A percentile compares a stretch with the other conserved stretches of the same genome.
These are phyloP conservation scores for Didymella sp. DNA, from an alignment of 2,329 filamentous ascomycete species.

Conservation along the genomic window DNA sequence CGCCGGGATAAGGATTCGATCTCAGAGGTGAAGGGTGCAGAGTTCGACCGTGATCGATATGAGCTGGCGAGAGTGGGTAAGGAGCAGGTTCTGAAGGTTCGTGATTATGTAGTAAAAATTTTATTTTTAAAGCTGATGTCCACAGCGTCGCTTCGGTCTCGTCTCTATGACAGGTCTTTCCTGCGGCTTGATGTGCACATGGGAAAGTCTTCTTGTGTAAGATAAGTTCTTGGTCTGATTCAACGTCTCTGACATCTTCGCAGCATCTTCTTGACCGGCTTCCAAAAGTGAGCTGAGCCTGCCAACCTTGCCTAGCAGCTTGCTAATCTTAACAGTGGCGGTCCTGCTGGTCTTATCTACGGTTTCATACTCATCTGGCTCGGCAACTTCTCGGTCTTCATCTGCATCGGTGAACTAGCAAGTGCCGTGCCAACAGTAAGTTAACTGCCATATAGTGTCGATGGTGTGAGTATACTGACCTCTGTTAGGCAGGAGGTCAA, in stretches of 20 bases:
- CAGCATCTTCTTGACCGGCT: constrained; percentile 47
- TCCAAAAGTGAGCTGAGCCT: constrained; percentile 40
- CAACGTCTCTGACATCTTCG: constrained; percentile 3
- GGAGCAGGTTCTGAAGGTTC: constrained; percentile 47
- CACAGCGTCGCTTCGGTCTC: constrained; percentile 47
- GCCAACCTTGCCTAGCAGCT: background rate
- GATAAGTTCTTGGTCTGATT: constrained; percentile 3
- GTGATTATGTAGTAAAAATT: background rate
- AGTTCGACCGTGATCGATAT: constrained; percentile 44
- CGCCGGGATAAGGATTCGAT: constrained; percentile 33
- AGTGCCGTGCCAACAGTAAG: constrained; percentile 46
- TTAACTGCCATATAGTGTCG: background rate
- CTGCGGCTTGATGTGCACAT: constrained; percentile 49
- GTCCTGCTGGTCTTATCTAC: constrained; percentile 48
- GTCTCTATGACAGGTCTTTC: constrained; percentile 49
- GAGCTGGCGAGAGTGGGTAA: constrained; percentile 47
- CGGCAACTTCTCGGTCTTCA: constrained; percentile 48
- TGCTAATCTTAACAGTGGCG: constrained; percentile 35
- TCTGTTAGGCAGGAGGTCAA: constrained; percentile 44
- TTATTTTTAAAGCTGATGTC: constrained; percentile 13
- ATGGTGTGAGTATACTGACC: background rate
- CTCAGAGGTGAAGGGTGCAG: constrained; percentile 34
- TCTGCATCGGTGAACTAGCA: constrained; percentile 48
- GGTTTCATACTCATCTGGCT: constrained; percentile 49
- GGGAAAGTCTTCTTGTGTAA: constrained; percentile 49